A percentile compares a stretch with the other conserved stretches of the same genome.
Conservation (phyloP, 2,329 filamentous ascomycete species). For the Allantophomopsis lycopodina region DNA sequence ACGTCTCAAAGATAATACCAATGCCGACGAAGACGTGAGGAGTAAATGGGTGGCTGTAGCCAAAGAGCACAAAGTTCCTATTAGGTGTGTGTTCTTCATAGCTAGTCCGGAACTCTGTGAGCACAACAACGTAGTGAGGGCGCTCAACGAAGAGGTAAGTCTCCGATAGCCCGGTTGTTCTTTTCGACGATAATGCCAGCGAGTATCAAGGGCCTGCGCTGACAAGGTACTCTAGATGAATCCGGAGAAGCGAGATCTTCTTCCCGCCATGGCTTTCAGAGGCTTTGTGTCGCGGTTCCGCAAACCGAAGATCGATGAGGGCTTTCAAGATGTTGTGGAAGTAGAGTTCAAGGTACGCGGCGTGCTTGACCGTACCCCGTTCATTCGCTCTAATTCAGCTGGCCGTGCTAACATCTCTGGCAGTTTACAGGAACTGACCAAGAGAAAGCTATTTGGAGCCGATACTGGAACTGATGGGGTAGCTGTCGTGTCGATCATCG, state of each 20-base stretch:
- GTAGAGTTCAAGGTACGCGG: conserved; percentile 54
- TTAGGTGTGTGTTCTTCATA: conserved; percentile 79
- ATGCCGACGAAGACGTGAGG: conserved; percentile 66
- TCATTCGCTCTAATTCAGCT: conserved; percentile 9
- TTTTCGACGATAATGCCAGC: too few relatives aligned
- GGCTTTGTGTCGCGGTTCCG: conserved; percentile 62
- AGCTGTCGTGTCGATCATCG: too few relatives aligned
- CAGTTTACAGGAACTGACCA: conserved; percentile 55
- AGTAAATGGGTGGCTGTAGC: conserved; percentile 69
- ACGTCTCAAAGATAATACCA: conserved; percentile 69
- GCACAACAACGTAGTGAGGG: conserved; percentile 79
- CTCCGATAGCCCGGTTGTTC: too few relatives aligned
- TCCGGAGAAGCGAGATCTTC: conserved; percentile 59
- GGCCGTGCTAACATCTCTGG: background rate
- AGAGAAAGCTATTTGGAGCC: conserved; percentile 58
- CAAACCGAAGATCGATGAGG: conserved; percentile 59
- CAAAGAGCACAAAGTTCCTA: conserved; percentile 52
- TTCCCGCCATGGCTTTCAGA: conserved; percentile 72
- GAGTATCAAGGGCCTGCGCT: too few relatives aligned
- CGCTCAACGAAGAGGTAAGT: conserved; percentile 35
- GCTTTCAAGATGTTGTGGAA: conserved; percentile 67
- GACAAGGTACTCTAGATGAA: conserved; percentile 43
- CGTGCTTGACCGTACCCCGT: background rate
- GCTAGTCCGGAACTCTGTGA: conserved; percentile 49
- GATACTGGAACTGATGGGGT: conserved; percentile 53